Evolutionary conservation across 257 asterid species (phyloP).

Genomic region (Coffea canephora): DNA sequence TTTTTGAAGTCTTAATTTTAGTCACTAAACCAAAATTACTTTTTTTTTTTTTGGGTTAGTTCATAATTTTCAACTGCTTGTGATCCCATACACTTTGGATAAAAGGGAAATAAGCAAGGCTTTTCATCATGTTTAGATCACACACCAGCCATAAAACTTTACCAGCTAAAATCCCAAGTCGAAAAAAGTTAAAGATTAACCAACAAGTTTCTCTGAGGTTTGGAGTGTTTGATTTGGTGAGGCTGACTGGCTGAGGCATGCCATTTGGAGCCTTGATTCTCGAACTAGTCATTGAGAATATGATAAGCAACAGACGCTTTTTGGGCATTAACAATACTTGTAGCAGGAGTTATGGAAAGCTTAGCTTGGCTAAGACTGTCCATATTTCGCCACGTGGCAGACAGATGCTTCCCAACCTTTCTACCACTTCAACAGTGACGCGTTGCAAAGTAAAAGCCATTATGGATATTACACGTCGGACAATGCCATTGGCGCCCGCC

Average conservation of each 20-base stretch:
- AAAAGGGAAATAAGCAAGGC: not conserved
- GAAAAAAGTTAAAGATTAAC: no score
- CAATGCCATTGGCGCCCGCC: constrained; percentile 8
- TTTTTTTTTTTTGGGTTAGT: no score
- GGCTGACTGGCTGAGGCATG: no score
- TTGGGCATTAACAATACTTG: not conserved
- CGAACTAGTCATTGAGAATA: not conserved
- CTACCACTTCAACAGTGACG: not conserved
- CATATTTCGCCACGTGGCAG: constrained; percentile 25
- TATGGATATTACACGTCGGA: constrained; percentile 18
- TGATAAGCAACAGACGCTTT: not conserved
- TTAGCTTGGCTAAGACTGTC: not conserved
- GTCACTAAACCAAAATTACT: no score
- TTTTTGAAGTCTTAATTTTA: no score
- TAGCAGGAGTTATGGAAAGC: not conserved
- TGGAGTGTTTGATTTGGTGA: no score
- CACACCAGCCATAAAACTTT: no score
- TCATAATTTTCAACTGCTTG: no score
- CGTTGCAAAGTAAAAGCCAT: constrained; percentile 1
- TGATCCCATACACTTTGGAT: no score
- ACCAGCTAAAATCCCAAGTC: no score
- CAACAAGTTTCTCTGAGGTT: no score
- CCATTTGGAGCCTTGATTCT: no score
- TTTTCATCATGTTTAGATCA: not conserved
- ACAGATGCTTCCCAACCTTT: not conserved